Percentiles rank a stretch among this genome's conserved stretches.
phyloP scores from a whole-genome alignment of 768 basidiomycete genomes.

The Kwoniella sp. region DNA sequence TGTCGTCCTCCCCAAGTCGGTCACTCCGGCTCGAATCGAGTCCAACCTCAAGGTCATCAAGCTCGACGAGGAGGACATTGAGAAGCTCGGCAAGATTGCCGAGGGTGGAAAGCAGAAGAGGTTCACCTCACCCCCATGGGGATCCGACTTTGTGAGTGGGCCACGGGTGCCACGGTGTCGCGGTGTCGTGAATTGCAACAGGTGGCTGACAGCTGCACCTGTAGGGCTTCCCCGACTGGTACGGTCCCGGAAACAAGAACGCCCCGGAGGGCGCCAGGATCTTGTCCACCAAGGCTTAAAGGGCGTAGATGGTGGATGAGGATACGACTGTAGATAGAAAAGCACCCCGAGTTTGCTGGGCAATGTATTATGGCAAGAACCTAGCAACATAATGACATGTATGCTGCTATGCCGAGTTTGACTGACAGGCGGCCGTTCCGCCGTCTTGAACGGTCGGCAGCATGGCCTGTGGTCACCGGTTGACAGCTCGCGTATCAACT shows the following conservation, averaged over 20 bases:
- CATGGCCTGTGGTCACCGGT: too few species aligned
- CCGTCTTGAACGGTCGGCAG: too few species aligned
- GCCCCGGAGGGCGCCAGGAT: constrained; percentile 38
- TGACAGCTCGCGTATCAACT: too few species aligned
- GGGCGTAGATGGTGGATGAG: too few species aligned
- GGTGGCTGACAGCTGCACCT: not conserved
- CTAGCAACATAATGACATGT: too few species aligned
- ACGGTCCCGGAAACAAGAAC: constrained; percentile 42
- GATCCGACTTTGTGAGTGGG: constrained; percentile 30
- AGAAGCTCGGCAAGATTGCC: constrained; percentile 32
- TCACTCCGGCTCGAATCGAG: constrained; percentile 43
- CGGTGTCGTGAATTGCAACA: not conserved
- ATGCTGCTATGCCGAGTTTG: too few species aligned
- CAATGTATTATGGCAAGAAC: too few species aligned
- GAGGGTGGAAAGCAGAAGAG: constrained; percentile 40
- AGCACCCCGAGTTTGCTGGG: not conserved
- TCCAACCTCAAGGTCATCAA: constrained; percentile 40
- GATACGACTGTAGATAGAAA: not conserved
- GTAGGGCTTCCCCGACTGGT: constrained; percentile 42
- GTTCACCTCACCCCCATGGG: constrained; percentile 43
- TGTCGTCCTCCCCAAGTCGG: constrained; percentile 46
- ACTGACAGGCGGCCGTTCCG: too few species aligned
- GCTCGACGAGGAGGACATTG: constrained; percentile 38
- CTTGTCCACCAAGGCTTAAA: constrained; percentile 28
- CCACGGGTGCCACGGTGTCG: not conserved